Conservation (phyloP, 495 filamentous ascomycete species). For the Hypoxylon fuscum region DNA sequence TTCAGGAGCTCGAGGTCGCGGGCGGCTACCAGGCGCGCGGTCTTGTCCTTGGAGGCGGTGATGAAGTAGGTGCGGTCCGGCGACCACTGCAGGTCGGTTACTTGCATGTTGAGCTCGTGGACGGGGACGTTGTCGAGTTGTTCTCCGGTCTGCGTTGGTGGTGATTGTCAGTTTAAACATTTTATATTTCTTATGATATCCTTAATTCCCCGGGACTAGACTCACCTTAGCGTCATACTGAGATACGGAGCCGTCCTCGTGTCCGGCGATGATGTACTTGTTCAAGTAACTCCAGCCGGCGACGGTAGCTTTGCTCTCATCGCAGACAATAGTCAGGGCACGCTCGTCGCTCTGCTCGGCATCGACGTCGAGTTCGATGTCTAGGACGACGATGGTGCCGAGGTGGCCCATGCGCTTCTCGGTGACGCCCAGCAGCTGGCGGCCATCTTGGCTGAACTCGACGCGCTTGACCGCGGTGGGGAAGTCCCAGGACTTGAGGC, state of each 20-base stretch:
- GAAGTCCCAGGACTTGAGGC: slow-evolving; percentile 97
- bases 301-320: slow-evolving; percentile 95
- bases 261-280: slow-evolving; percentile 95
- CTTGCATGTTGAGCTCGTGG: slow-evolving; percentile 83
- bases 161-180: slow-evolving; percentile 17
- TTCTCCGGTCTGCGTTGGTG: slow-evolving; percentile 74
- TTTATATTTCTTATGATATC: background rate
- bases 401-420: slow-evolving; percentile 97
- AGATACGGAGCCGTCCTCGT: slow-evolving; percentile 93
- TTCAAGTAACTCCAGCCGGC: slow-evolving; percentile 92
- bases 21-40: slow-evolving; percentile 82
- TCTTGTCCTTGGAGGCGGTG: slow-evolving; percentile 97
- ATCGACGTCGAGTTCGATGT: slow-evolving; percentile 80
- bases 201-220: background rate
- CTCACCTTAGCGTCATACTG: slow-evolving; percentile 93
- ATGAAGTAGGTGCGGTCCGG: slow-evolving; percentile 96
- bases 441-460: slow-evolving; percentile 94
- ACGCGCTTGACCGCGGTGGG: slow-evolving; percentile 94
- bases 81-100: slow-evolving; percentile 96
- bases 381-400: slow-evolving; percentile 89
- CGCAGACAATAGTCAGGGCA: slow-evolving; percentile 82
- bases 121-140: slow-evolving; percentile 78
- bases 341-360: slow-evolving; percentile 87
- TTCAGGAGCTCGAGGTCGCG: slow-evolving; percentile 90
- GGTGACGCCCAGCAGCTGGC: slow-evolving; percentile 86